Conservation (phyloP, 2,329 filamentous ascomycete genomes). For the Orbilia blumenaviensis region DNA sequence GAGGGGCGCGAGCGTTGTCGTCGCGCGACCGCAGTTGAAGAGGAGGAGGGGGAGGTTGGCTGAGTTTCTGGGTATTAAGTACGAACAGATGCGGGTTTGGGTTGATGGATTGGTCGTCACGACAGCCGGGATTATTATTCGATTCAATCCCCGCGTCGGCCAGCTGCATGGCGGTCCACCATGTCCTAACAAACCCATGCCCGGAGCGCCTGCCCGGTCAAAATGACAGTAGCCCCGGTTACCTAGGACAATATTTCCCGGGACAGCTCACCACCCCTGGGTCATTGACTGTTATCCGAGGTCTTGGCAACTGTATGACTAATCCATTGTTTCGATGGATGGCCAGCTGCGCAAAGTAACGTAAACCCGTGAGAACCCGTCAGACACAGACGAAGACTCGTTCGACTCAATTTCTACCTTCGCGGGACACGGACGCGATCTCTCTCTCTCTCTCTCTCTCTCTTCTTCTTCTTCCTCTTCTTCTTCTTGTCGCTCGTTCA, state of each 20-base stretch:
- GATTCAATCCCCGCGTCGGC: not conserved
- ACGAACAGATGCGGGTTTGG: not conserved
- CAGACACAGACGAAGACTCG: not conserved
- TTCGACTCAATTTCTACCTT: slow-evolving; percentile 13
- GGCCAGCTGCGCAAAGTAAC: not conserved
- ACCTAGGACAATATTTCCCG: not conserved
- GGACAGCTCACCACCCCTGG: too few relatives aligned
- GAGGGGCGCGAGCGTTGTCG: too few relatives aligned
- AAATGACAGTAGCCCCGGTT: too few relatives aligned
- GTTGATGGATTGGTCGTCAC: slow-evolving; percentile 22
- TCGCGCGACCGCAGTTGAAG: too few relatives aligned
- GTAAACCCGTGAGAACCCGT: slow-evolving; percentile 48
- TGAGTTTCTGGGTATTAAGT: too few relatives aligned
- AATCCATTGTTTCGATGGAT: too few relatives aligned
- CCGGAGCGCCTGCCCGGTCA: too few relatives aligned
- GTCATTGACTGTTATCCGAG: not conserved
- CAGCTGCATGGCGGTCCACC: not conserved
- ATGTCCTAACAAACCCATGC: too few relatives aligned
- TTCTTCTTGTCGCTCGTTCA: slow-evolving; percentile 11
- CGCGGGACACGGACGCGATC: slow-evolving; percentile 11
- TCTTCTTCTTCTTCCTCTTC: not conserved
- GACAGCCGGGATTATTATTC: not conserved
- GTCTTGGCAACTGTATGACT: slow-evolving; percentile 34
- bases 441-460: not conserved
- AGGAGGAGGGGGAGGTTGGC: too few relatives aligned